Evolutionary conservation across 2,329 filamentous ascomycete genomes (phyloP), one percentile per base, ranked within the genome.

Genomic region (Acrocalymma vagum): DNA sequence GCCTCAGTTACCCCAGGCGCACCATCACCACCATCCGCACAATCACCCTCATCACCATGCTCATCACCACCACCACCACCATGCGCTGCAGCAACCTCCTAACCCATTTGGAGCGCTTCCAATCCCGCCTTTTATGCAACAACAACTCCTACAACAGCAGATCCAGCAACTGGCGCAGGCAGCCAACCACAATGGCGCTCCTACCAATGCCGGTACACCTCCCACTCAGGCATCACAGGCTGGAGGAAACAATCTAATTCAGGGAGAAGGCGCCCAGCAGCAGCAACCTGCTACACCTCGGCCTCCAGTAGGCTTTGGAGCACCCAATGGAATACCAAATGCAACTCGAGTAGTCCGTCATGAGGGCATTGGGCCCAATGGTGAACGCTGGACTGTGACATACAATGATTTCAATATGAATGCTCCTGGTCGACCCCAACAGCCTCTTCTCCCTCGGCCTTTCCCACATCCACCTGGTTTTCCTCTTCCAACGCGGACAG

Each of bases 361-460:
- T 21, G 78, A 82, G 56, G 72, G 73, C 7, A 55, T 77, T 21
- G 75, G 74, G 0, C 75, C 78, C 8, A 77, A 81, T 49, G 79
- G 79, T 11, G 72, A 78, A 42, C 70, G 77, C 40, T 79, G 76
- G 73, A 75, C 77, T 27, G 69, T 81, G 37, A 79, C 76, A 3
- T 69, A 78, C 37, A 80, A 79, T 53, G 76, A 79, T 46, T 70
- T 71, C 10, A 60, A 52, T 13, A 36, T 61, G 2, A 58, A 60
- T 18, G 48, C 65, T 13, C 58, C 63, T 10, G 31, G 49, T 5
- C 48, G 49, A 10, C 43, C 57, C 3, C 58, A 53, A 16, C 59
- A 56, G 23, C 53, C 58, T 7, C 44, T 54, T n/a, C 47, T 59
- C 15, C 51, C 53, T 7, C 55, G 56, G 1, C 42, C 57, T 4